Evolutionary conservation across 2,329 filamentous ascomycete genomes (phyloP), one percentile per base, ranked within the genome.

Genomic region (Colletotrichum falcatum): DNA sequence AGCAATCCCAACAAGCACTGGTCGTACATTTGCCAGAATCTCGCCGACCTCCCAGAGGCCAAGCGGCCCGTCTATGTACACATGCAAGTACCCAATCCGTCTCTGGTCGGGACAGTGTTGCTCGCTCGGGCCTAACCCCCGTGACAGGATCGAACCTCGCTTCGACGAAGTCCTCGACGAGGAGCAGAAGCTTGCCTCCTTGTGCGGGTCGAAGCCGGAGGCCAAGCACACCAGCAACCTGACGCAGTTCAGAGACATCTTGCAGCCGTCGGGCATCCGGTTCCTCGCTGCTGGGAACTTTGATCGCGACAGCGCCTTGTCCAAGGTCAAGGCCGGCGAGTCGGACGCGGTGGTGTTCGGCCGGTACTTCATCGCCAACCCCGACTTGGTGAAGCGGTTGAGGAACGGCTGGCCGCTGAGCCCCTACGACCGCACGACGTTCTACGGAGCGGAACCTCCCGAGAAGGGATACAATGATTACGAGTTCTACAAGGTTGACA

Each of bases 221-320:
- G 68, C 74, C 37, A 76, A 76, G 67, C 65, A 77, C 61, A 73
- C 76, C 20, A 75, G 83, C 79, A 70, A 61, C 0, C 67, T 86
- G 46, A 79, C 78, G 2, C 78, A 79, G 26, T 86, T 86, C 78
- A 77, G 83, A 0, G 70, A 78, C 0, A 80, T 81, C 12, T 75
- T 86, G 5, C 77, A 81, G 73, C 77, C 79, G 11, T 79, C 75
- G 0, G 82, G 78, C 1, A 78, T 85, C 42, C 73, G 76, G 4
- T 85, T 90, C 37, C 73, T 90, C 4, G 74, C 89, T n/a, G 83
- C 84, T 1, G 85, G 86, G 56, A 85, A 83, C 1, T 86, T 82
- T 74, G 79, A 77, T 37, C 72, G 79, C 0, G 80, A 78, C 46
- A 77, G 79, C 53, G 79, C 81, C 0, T 81, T 79, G 1, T 80